Percentiles rank a stretch among this genome's conserved stretches.
These are phyloP conservation scores for Taphrina communis DNA, from an alignment of 1,139 yeast species.

Conservation along the genomic window DNA sequence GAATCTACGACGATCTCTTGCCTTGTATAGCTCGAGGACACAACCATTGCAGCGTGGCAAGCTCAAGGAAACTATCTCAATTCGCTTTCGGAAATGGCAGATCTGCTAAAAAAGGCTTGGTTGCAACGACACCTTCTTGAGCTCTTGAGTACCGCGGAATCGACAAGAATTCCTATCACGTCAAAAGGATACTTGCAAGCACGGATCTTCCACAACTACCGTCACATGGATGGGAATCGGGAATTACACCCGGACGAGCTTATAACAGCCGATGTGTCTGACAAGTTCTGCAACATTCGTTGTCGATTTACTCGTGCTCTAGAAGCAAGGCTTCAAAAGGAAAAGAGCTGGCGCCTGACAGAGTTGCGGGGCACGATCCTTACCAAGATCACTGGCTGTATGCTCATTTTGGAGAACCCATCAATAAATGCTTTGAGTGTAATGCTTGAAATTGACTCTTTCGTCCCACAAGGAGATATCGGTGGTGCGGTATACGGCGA, in stretches of 20 bases:
- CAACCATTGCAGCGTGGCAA: no score
- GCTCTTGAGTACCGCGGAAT: not conserved
- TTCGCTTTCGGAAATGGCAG: constrained; percentile 19
- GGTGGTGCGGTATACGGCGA: constrained; percentile 30
- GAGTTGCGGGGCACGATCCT: constrained; percentile 19
- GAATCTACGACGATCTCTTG: no score
- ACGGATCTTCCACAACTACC: constrained; percentile 24
- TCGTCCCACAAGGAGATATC: constrained; percentile 14
- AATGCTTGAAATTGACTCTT: constrained; percentile 13
- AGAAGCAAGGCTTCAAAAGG: not conserved
- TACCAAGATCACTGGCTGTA: not conserved
- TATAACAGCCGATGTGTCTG: constrained; percentile 30
- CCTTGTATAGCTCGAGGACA: no score
- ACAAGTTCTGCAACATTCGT: constrained; percentile 14
- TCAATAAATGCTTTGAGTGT: not conserved
- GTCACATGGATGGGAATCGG: not conserved
- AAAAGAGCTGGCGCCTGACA: constrained; percentile 22
- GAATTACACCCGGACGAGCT: constrained; percentile 14
- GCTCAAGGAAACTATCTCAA: no score
- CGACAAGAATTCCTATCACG: constrained; percentile 14
- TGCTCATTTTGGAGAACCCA: not conserved
- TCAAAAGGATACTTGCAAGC: constrained; percentile 18
- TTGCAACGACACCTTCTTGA: constrained; percentile 15
- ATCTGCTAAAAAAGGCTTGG: constrained; percentile 21
- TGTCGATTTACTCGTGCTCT: constrained; percentile 21